Evolutionary conservation across 768 basidiomycete species (phyloP).

Genomic region (Asterophora lycoperdoides): DNA sequence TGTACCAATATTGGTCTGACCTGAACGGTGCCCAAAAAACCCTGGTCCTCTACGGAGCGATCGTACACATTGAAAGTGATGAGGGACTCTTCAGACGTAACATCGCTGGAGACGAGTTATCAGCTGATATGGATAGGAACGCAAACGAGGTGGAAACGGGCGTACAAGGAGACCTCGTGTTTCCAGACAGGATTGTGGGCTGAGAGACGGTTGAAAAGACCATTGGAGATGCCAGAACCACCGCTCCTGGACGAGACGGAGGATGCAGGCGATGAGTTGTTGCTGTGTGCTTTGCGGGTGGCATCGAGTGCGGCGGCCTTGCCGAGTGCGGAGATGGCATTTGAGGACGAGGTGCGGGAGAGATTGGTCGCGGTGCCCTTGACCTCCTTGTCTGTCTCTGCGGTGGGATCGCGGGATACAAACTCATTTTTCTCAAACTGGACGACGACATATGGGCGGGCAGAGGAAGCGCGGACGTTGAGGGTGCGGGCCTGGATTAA

Average conservation of each 20-base stretch:
- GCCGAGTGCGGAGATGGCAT: constrained; percentile 61
- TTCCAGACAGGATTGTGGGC: constrained; percentile 97
- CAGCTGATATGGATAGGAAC: constrained; percentile 5
- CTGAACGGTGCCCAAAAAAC: constrained; percentile 87
- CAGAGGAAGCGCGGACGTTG: constrained; percentile 59
- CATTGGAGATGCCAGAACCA: constrained; percentile 28
- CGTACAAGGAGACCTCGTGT: constrained; percentile 97
- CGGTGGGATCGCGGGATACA: constrained; percentile 84
- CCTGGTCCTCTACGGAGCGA: constrained; percentile 72
- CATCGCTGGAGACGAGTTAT: constrained; percentile 61
- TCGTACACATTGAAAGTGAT: constrained; percentile 93
- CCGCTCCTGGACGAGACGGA: constrained; percentile 35
- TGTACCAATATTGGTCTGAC: constrained; percentile 90
- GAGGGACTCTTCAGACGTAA: constrained; percentile 80
- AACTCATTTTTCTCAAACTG: constrained; percentile 99
- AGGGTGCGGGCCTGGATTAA: constrained; percentile 88
- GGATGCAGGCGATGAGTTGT: constrained; percentile 38
- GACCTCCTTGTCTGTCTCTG: constrained; percentile 84
- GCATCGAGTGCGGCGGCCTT: constrained; percentile 37
- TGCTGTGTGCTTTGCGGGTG: constrained; percentile 36
- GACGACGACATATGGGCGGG: constrained; percentile 90
- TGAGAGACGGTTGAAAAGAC: constrained; percentile 61
- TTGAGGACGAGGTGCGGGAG: constrained; percentile 46
- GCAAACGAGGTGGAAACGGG: constrained; percentile 31
- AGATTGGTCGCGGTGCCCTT: constrained; percentile 72